A percentile compares a stretch with the other conserved stretches of the same genome.
Evolutionary conservation across 306 rosid species (phyloP).

Genomic region (Prosopis cineraria): DNA sequence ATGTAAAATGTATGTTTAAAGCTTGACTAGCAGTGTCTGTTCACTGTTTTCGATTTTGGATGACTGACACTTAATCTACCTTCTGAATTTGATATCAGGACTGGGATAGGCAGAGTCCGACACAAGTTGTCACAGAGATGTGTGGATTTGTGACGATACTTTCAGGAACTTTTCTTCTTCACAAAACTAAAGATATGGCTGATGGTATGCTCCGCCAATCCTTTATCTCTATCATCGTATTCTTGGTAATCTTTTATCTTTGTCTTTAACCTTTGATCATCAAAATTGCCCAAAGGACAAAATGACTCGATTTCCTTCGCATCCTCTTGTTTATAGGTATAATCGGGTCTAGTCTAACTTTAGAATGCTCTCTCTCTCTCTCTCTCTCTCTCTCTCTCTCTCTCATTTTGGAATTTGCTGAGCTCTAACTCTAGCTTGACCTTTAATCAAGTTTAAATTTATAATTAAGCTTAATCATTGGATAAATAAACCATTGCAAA

Average conservation of each 20-base stretch:
- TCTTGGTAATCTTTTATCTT: not conserved
- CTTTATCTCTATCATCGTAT: not conserved
- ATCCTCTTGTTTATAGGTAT: not conserved
- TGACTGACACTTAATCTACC: constrained; percentile 21
- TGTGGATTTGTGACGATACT: constrained; percentile 92
- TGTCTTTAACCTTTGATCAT: not conserved
- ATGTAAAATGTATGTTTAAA: not conserved
- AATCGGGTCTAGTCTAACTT: not conserved
- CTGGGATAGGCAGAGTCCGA: constrained; percentile 71
- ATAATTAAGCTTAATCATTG: not conserved
- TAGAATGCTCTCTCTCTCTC: too few species aligned
- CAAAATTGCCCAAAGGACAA: not conserved
- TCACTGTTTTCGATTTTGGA: constrained; percentile 18
- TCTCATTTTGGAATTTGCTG: too few species aligned
- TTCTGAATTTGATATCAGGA: constrained; percentile 61
- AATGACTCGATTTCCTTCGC: not conserved
- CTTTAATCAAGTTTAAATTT: not conserved
- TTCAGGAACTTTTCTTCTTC: constrained; percentile 93
- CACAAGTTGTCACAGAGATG: constrained; percentile 77
- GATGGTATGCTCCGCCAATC: constrained; percentile 64
- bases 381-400: too few species aligned
- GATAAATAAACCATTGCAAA: not conserved
- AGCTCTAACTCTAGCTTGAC: not conserved
- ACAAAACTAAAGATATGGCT: constrained; percentile 89
- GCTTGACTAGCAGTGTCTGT: constrained; percentile 6